phyloP scores from a whole-genome alignment of 2,329 filamentous ascomycete species.

The Pseudogymnoascus sp. region DNA sequence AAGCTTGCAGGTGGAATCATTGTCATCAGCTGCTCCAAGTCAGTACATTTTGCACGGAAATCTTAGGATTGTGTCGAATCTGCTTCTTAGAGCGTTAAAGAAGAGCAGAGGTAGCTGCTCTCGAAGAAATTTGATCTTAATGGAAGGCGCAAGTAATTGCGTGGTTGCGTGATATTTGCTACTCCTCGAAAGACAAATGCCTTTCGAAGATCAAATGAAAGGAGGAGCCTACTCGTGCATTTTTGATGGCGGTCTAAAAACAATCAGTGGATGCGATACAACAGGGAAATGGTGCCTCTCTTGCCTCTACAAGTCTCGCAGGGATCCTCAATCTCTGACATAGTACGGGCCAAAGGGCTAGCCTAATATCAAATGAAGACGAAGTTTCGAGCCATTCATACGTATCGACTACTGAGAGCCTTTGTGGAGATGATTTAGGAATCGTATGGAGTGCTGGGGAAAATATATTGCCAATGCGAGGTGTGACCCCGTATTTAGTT shows the following conservation, averaged over 20 bases:
- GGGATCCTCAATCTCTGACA: neutral
- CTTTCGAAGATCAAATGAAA: neutral
- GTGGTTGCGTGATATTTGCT: neutral
- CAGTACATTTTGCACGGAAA: neutral
- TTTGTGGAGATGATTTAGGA: neutral
- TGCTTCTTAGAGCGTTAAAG: neutral
- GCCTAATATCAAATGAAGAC: neutral
- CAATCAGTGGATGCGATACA: neutral
- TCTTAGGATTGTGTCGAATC: neutral
- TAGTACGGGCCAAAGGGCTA: neutral
- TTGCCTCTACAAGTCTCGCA: neutral
- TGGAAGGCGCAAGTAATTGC: neutral
- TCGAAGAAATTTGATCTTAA: neutral
- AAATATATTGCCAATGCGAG: neutral
- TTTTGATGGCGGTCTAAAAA: neutral
- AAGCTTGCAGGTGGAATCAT: neutral
- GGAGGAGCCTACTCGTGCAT: neutral
- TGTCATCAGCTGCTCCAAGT: neutral
- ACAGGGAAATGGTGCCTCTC: neutral
- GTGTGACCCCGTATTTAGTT: neutral
- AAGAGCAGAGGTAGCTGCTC: neutral
- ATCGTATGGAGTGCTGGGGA: neutral
- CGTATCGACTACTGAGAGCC: neutral
- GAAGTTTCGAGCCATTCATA: neutral
- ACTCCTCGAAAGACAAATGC: neutral